Conservation (phyloP, 2,329 filamentous ascomycete species). For the Emmonsiellopsis sp. region DNA sequence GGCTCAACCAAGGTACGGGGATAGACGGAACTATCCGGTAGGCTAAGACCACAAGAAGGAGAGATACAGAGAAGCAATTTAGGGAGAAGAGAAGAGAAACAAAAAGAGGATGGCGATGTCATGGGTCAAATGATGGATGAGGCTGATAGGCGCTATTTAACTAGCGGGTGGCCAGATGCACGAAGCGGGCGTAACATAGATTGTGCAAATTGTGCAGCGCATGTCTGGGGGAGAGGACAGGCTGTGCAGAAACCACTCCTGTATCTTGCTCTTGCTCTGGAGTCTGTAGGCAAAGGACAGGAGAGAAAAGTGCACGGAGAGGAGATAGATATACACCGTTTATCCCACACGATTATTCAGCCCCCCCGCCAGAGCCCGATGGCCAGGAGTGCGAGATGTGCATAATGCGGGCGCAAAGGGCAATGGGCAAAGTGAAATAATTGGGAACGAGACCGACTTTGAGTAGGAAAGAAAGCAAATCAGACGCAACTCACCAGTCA, state of each 20-base stretch:
- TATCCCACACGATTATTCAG: too few species aligned
- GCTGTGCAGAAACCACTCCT: too few species aligned
- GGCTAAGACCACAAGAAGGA: background rate
- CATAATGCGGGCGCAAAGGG: background rate
- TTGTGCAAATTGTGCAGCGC: too few species aligned
- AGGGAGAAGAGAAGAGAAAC: background rate
- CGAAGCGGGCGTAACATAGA: too few species aligned
- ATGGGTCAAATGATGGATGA: background rate
- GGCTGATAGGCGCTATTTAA: background rate
- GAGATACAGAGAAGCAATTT: background rate
- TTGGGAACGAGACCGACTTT: background rate
- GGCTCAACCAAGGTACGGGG: background rate
- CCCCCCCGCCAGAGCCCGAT: too few species aligned
- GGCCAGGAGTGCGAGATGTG: background rate
- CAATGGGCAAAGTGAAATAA: background rate
- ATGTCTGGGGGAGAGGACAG: too few species aligned
- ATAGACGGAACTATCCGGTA: background rate
- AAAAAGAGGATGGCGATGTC: background rate
- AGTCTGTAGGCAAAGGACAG: too few species aligned
- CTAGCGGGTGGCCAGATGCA: background rate
- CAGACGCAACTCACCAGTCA: conserved; percentile 1
- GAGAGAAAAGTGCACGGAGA: too few species aligned
- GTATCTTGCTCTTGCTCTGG: too few species aligned
- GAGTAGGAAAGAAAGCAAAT: background rate
- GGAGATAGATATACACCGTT: too few species aligned